Percentiles rank a stretch among this genome's conserved stretches.
Evolutionary conservation across 2,329 filamentous ascomycete genomes (phyloP).

Genomic region (Magnaporthiopsis poae): DNA sequence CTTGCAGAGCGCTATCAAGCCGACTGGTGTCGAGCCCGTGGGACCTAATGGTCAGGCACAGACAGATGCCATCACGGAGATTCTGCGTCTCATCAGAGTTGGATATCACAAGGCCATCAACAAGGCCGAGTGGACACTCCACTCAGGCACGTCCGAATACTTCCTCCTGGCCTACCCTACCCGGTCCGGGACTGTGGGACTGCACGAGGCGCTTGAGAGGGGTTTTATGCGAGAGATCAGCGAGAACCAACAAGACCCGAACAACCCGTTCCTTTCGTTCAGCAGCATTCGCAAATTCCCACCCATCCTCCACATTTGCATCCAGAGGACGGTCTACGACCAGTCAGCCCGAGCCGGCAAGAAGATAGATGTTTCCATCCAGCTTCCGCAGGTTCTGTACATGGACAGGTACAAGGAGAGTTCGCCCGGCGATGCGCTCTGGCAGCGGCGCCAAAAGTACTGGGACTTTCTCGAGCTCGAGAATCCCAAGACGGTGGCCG

Average conservation of each 20-base stretch:
- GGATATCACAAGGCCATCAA: slow-evolving; percentile 48
- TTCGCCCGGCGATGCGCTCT: slow-evolving; percentile 47
- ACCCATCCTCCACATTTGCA: slow-evolving; percentile 78
- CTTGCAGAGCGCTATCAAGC: slow-evolving; percentile 76
- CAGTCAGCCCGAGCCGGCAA: slow-evolving; percentile 27
- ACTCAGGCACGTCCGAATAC: slow-evolving; percentile 39
- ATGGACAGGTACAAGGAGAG: slow-evolving; percentile 80
- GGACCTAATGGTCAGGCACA: slow-evolving; percentile 54
- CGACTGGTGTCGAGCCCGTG: slow-evolving; percentile 48
- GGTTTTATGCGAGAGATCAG: slow-evolving; percentile 75
- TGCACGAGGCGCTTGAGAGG: slow-evolving; percentile 77
- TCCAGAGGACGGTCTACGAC: slow-evolving; percentile 72
- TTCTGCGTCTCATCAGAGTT: slow-evolving; percentile 53
- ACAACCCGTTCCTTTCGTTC: slow-evolving; percentile 48
- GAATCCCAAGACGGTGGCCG: background rate
- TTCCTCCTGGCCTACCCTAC: slow-evolving; percentile 52
- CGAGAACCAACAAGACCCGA: slow-evolving; percentile 38
- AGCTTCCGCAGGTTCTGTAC: slow-evolving; percentile 71
- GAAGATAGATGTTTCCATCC: slow-evolving; percentile 69
- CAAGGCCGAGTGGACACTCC: slow-evolving; percentile 29
- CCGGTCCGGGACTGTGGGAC: slow-evolving; percentile 41
- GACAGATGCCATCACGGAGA: slow-evolving; percentile 66
- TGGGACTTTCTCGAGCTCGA: slow-evolving; percentile 52
- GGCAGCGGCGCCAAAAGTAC: slow-evolving; percentile 54
- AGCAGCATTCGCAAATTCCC: slow-evolving; percentile 67